Evolutionary conservation across 768 basidiomycete genomes (phyloP), one percentile per base, ranked within the genome.

Genomic region (Tylopilus vinaceipallidus): DNA sequence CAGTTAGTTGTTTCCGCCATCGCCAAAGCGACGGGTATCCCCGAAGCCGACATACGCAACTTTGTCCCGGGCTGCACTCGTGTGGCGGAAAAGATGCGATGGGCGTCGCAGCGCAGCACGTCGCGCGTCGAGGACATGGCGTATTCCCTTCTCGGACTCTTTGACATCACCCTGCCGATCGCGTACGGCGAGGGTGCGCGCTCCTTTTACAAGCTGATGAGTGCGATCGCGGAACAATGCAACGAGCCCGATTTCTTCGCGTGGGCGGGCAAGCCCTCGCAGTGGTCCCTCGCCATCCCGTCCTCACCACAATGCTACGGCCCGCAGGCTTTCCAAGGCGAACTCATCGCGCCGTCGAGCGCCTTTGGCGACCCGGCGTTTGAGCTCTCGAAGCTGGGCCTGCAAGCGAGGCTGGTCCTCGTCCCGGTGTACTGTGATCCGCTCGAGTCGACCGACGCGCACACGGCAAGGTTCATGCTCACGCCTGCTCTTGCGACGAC

Each of bases 1-100:
- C 52, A 54, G 6, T 47, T 52, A 3, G 42, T 59, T 33, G 4
- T 63, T 23, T 36, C 47, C 26, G 32, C 57, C 36, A 30, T 64
- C 42, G 20, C 42, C 47, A 56, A 40, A 41, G 57, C 37, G 20
- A 64, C 62, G 1, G 47, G 51, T n/a, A 63, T 64, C 10, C 56
- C 52, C 6, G 56, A 62, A 38, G 14, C 42, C 16, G 59, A 64
- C 46, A 42, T 64, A 43, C 54, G 56, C n/a, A 47, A 19, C 34
- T 63, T 64, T 26, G 45, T 44, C 43, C 62, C 56, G 6, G 14
- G 52, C 3, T 63, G 56, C 29, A 54, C 52, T 24, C 35, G 56
- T 37, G 27, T 64, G 6, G 27, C 52, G 4, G 62, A 63, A 47
- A 64, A 59, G 51, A 63, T 63, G 62, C 42, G 42, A 17, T 63